Base-by-base conservation (phyloP, 1,284 basidiomycete species). In the Leccinum pachyderme region DNA sequence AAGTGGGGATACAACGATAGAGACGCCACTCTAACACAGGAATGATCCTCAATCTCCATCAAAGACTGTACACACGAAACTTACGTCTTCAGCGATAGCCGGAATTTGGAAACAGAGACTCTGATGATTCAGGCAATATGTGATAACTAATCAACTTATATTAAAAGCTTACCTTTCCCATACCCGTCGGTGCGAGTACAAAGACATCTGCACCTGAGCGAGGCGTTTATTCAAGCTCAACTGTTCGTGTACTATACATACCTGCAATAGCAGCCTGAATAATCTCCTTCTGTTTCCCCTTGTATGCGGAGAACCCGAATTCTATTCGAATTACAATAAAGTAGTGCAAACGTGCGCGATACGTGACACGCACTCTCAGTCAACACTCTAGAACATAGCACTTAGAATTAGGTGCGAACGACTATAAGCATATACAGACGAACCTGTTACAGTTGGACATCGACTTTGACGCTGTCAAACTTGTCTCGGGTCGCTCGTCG, bases 41-140 rank as follows among this genome's bases (percentile, higher is more conserved):
- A 6, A 29, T 28, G 4, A 39, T 45, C n/a, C 13, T 44, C 6
- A 22, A 8, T 15, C 2, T 9, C 27, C 15, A 46, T 15, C 8
- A 28, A 39, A 39, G 2, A 7, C 5, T 5, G 2, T 15, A 22
- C 18, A 22, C 9, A 13, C 6, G 41, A 45, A 52, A 56, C 67
- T 32, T 59, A 85, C 85, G 51, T 82, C 77, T 45, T 81, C 81
- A 1, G 86, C 84, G 18, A 89, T 74, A 0, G 92, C 92, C 28
- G 93, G 92, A 9, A 94, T 77, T 71, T 95, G 93, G 64, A 94
- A 95, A 71, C 92, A 95, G 4, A 95, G 65, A 60, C 91, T 90
- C 87, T 72, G 47, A 9, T 29, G 9, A 47, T n/a, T 13, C 18
- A 22, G 11, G 27, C 12, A 24, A 45, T 29, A 33, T 22, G 28